Base-by-base conservation (phyloP, 1,139 yeast genomes). In the Magnusiomyces tetraspermus region DNA sequence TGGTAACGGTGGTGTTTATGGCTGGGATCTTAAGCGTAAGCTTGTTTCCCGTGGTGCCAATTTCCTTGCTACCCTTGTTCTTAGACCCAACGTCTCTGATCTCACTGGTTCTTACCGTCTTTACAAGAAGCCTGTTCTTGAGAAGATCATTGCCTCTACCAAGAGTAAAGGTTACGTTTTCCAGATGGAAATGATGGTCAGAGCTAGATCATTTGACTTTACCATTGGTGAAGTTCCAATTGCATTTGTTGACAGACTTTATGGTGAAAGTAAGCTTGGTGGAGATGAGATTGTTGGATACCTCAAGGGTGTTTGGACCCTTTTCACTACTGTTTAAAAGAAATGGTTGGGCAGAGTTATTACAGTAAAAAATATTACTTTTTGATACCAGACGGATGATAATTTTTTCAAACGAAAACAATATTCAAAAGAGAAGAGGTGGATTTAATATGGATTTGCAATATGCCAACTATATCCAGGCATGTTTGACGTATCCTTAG, bases 161-260 rank as follows among this genome's bases (percentile, higher is more conserved):
- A 77, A 80, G 68, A 80, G 87, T 48, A 85, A 85, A 71, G 94
- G 94, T 48, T 85, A 85, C 61, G 94, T 85, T 50, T 85, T 85
- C 78, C 94, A 85, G 71, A 85, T 85, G 94, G 94, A 85, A 69
- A 83, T 85, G 90, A 83, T 84, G 82, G 94, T 84, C 41, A 77
- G 92, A 59, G 94, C 94, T 46, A 76, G 87, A 62, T 74, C 83
- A 37, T 72, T 83, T 67, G 85, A 84, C 15, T 83, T 78, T 69
- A 74, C 80, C 31, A 83, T 85, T 61, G 92, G 85, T 30, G 94
- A 85, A 67, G 90, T 84, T 40, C 92, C 92, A 51, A 85, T 85
- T 59, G 78, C 81, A 57, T 85, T 85, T 63, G 92, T 85, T 48
- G 94, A 85, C 68, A 77, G 94, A 66, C 74, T 85, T 58, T 85